Percentiles rank a stretch among this genome's conserved stretches.
phyloP scores from a whole-genome alignment of 345 rosid genomes.

The Clausena lansium region DNA sequence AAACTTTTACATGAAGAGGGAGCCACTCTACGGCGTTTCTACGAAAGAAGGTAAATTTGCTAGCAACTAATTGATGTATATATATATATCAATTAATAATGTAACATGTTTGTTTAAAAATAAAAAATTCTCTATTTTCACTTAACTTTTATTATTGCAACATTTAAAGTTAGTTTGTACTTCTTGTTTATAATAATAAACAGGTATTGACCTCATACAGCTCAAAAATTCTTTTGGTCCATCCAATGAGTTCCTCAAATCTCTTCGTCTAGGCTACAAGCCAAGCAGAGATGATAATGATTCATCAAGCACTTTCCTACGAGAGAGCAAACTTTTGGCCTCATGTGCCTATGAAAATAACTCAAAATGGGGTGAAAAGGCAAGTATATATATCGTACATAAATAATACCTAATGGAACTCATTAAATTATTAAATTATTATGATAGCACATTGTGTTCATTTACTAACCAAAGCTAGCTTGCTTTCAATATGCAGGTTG shows the following conservation, averaged over 20 bases:
- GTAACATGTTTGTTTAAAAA: too few species aligned
- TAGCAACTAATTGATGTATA: neutral
- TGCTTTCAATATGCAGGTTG: constrained; percentile 25
- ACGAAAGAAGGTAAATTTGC: constrained; percentile 8
- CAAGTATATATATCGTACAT: neutral
- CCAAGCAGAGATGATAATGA: neutral
- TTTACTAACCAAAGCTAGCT: neutral
- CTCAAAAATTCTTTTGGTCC: constrained; percentile 25
- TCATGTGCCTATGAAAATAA: constrained; percentile 31
- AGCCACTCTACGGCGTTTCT: constrained; percentile 17
- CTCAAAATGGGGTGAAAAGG: constrained; percentile 47
- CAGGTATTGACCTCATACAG: constrained; percentile 17
- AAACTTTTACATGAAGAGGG: constrained; percentile 45
- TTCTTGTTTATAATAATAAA: neutral
- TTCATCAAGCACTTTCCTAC: constrained; percentile 7
- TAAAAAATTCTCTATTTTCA: neutral
- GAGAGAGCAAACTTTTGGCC: constrained; percentile 25
- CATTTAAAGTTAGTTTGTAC: too few species aligned
- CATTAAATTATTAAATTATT: neutral
- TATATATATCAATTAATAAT: too few species aligned
- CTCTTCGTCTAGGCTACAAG: constrained; percentile 6
- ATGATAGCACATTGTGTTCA: neutral
- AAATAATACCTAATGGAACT: neutral
- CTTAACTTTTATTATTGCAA: neutral
- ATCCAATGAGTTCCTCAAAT: constrained; percentile 32